Evolutionary conservation across 2,329 filamentous ascomycete species (phyloP).

Genomic region (Mycosphaerella sp.): DNA sequence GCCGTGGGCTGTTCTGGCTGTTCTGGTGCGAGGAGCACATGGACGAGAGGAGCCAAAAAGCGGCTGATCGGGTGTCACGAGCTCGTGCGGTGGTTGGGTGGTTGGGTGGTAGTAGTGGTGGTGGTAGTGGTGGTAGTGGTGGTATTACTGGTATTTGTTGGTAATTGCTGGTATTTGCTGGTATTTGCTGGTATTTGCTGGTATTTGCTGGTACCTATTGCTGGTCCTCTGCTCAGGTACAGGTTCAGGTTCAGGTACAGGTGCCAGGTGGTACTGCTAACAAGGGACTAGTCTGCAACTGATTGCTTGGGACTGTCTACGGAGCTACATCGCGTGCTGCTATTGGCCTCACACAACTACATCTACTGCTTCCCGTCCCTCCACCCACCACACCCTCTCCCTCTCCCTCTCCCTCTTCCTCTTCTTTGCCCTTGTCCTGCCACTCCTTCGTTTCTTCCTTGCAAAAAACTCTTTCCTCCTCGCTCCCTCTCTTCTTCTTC

Average conservation of each 20-base stretch:
- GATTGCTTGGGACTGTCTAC: too few relatives aligned
- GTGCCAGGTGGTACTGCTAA: constrained; percentile 1
- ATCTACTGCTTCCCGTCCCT: constrained; percentile 5
- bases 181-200: too few relatives aligned
- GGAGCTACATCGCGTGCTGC: neutral
- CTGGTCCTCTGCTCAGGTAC: too few relatives aligned
- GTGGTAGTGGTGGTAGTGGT: neutral
- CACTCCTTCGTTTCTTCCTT: constrained; percentile 8
- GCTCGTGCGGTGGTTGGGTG: too few relatives aligned
- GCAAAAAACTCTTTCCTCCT: constrained; percentile 8
- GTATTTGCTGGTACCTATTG: too few relatives aligned
- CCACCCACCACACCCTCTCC: neutral
- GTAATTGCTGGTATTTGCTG: too few relatives aligned
- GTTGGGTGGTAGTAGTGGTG: too few relatives aligned
- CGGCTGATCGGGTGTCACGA: too few relatives aligned
- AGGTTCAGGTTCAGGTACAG: neutral
- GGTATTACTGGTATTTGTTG: constrained; percentile 11
- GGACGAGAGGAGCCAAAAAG: too few relatives aligned
- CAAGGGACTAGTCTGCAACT: too few relatives aligned
- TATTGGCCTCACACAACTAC: constrained; percentile 6
- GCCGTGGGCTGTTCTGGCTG: constrained; percentile 2
- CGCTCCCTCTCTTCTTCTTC: neutral
- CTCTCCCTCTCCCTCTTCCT: constrained; percentile 1
- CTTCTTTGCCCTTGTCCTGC: neutral
- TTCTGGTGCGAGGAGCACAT: constrained; percentile 12